phyloP scores from a whole-genome alignment of 2,329 filamentous ascomycete genomes.

The Verticillium isaacii region DNA sequence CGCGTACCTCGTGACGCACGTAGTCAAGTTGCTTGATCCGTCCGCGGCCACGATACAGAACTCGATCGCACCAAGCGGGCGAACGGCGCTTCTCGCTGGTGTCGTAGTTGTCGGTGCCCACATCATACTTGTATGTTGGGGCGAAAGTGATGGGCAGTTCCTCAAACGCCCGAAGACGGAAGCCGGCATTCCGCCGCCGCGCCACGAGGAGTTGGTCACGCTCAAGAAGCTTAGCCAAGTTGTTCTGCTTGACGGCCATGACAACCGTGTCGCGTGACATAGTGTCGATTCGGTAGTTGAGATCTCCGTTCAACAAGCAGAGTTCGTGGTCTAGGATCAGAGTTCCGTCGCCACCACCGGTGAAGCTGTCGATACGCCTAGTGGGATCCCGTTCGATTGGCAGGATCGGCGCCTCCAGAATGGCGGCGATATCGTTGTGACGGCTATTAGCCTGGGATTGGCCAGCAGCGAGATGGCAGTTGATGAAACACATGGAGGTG shows the following conservation, averaged over 20 bases:
- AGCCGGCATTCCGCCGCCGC: conserved; percentile 81
- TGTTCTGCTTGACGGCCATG: conserved; percentile 73
- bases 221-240: conserved; percentile 81
- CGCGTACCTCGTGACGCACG: conserved; percentile 78
- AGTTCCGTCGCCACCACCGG: conserved; percentile 88
- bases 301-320: conserved; percentile 91
- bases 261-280: conserved; percentile 94
- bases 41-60: conserved; percentile 79
- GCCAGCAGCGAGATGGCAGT: conserved; percentile 93
- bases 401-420: conserved; percentile 76
- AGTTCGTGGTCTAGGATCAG: conserved; percentile 97
- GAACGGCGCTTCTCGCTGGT: conserved; percentile 90
- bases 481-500: conserved; percentile 91
- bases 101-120: conserved; percentile 91
- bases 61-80: conserved; percentile 93
- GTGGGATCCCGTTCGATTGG: conserved; percentile 64
- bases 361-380: conserved; percentile 70
- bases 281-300: conserved; percentile 97
- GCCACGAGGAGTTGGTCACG: conserved; percentile 90
- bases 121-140: conserved; percentile 98
- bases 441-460: conserved; percentile 86
- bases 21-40: conserved; percentile 87
- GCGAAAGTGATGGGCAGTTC: conserved; percentile 88
- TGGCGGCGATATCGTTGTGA: conserved; percentile 87
- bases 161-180: conserved; percentile 83